phyloP scores from a whole-genome alignment of 306 rosid genomes.

The barrel medic (Medicago truncatula) region DNA sequence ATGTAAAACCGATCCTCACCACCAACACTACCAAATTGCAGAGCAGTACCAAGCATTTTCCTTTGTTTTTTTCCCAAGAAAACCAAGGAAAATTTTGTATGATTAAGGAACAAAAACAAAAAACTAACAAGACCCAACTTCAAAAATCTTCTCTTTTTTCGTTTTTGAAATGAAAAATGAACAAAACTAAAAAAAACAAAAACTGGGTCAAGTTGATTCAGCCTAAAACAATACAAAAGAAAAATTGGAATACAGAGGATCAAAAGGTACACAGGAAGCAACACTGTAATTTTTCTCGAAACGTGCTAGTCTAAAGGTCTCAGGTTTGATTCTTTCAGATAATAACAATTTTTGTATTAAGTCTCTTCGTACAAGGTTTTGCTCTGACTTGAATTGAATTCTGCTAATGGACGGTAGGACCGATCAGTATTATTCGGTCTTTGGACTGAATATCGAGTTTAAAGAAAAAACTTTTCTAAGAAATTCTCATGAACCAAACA shows the following conservation, averaged over 20 bases:
- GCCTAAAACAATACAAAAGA: neutral
- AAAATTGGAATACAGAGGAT: neutral
- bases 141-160: conserved; percentile 21
- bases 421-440: too few relatives aligned
- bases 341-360: too few relatives aligned
- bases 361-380: too few relatives aligned
- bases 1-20: conserved; percentile 69
- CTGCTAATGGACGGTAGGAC: too few relatives aligned
- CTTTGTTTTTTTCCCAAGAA: conserved; percentile 22
- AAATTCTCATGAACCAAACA: conserved; percentile 45
- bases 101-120: neutral
- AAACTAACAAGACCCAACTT: conserved; percentile 14
- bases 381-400: too few relatives aligned
- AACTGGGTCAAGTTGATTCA: conserved; percentile 13
- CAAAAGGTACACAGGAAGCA: neutral
- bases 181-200: conserved; percentile 25
- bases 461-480: neutral
- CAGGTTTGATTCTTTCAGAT: too few relatives aligned
- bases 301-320: too few relatives aligned
- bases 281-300: neutral
- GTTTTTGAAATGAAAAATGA: conserved; percentile 19
- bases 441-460: too few relatives aligned
- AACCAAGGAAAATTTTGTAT: conserved; percentile 26
- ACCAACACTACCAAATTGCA: conserved; percentile 60
- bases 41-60: conserved; percentile 69